These are phyloP conservation scores for Castanopsis chinensis DNA, from an alignment of 306 rosid genomes.

Conservation along the genomic window DNA sequence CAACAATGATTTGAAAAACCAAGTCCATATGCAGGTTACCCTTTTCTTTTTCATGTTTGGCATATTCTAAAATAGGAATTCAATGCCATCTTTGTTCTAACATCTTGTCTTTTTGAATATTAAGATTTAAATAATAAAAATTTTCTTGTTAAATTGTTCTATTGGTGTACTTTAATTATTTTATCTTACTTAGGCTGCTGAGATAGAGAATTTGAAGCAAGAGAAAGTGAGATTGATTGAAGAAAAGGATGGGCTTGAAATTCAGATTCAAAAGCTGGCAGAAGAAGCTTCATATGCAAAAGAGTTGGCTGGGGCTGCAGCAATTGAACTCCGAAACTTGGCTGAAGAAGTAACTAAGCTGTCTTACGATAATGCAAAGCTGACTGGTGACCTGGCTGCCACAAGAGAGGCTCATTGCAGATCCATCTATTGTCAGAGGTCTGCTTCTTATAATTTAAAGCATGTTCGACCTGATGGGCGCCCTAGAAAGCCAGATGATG, in stretches of 20 bases:
- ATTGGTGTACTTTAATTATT: slow-evolving; percentile 16
- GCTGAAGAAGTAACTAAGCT: slow-evolving; percentile 87
- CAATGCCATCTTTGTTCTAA: slow-evolving; percentile 11
- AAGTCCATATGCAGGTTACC: slow-evolving; percentile 59
- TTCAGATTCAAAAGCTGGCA: slow-evolving; percentile 66
- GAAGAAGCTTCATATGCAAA: slow-evolving; percentile 91
- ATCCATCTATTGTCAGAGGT: slow-evolving; percentile 42
- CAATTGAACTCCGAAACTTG: slow-evolving; percentile 74
- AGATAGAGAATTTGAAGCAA: slow-evolving; percentile 75
- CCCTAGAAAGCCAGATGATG: slow-evolving; percentile 41
- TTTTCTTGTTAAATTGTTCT: neutral
- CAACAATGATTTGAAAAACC: slow-evolving; percentile 42
- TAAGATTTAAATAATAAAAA: neutral
- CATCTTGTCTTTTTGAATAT: neutral
- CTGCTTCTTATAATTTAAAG: slow-evolving; percentile 40
- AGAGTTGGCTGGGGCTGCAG: slow-evolving; percentile 90
- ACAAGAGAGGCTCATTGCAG: slow-evolving; percentile 46
- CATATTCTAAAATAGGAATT: slow-evolving; percentile 7
- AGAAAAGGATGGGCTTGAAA: slow-evolving; percentile 74
- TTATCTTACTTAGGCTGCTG: slow-evolving; percentile 50
- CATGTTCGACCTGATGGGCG: slow-evolving; percentile 37
- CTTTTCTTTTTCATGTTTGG: slow-evolving; percentile 18
- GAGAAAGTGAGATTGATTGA: slow-evolving; percentile 65
- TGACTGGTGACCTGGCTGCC: slow-evolving; percentile 55
- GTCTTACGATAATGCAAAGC: slow-evolving; percentile 70